Base-by-base conservation (phyloP, 257 asterid species). In the Handroanthus guayacan region DNA sequence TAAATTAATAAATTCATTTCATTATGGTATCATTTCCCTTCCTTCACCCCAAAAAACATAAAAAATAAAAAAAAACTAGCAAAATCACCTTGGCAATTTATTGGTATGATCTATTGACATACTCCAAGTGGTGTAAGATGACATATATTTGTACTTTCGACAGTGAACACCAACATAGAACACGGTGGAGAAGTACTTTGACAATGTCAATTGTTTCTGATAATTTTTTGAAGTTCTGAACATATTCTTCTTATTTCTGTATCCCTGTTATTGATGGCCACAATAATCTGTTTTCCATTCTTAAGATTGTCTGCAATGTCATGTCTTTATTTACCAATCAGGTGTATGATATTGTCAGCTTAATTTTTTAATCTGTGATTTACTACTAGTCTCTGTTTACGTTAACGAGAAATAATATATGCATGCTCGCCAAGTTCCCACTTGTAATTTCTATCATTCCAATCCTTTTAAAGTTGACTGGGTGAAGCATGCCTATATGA, bases 381-480 rank as follows among this genome's bases (percentile, higher is more conserved):
- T 52, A 43, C 55, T 48, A 61, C 44, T 62, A 44, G 45, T 62
- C 55, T 20, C n/a, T 69, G 31, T 62, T 60, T 72, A 39, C 61
- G 25, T 4, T 51, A 16, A 55, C 52, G 39, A 47, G 13, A 38
- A 58, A 45, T 62, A 54, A 70, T 51, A 7, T 37, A 14, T 3
- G 10, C 52, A 44, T 45, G 77, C 70, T 52, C 47, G 62, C 74
- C 38, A 34, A 37, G 63, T 76, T 71, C 17, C n/a, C 1, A 63
- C 13, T 69, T 75, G 20, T 75, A 61, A 44, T 34, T 63, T 14
- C 39, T 51, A 47, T 48, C 12, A 39, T 12, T 76, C 66, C 14
- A 7, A 70, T 69, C 71, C n/a, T 39, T 54, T 64, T 72, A 51
- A 71, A 67, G 62, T 78, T 43, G 51, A 54, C 65, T 52, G 20